Evolutionary conservation across 345 rosid species (phyloP).

Genomic region (Raphanus raphanistrum): DNA sequence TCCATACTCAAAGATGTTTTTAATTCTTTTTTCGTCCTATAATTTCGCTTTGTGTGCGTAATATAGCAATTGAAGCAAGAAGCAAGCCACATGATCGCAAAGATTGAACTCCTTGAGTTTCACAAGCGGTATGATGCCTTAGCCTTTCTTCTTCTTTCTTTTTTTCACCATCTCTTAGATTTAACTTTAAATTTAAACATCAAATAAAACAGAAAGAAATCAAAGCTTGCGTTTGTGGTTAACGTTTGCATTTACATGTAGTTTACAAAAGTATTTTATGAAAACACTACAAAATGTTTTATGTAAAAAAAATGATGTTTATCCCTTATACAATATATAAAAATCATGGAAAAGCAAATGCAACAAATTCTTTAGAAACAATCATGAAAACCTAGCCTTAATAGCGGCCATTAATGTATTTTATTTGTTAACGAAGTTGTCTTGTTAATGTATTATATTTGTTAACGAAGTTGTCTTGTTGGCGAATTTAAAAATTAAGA

Average conservation of each 20-base stretch:
- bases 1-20: not conserved
- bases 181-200: not conserved
- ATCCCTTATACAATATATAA: not conserved
- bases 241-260: not conserved
- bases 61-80: slow-evolving; percentile 60
- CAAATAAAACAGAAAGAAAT: not conserved
- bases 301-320: not conserved
- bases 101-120: slow-evolving; percentile 60
- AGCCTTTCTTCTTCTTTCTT: not conserved
- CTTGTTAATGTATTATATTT: not conserved
- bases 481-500: not conserved
- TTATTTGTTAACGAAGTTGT: not conserved
- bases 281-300: not conserved
- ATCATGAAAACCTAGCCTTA: not conserved
- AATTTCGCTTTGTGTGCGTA: not conserved
- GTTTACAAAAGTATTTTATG: not conserved
- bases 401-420: not conserved
- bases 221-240: not conserved
- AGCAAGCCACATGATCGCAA: slow-evolving; percentile 46
- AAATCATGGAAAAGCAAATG: not conserved
- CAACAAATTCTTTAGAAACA: not conserved
- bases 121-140: slow-evolving; percentile 48
- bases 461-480: not conserved
- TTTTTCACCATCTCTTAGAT: not conserved
- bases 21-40: not conserved